Evolutionary conservation across 2,329 filamentous ascomycete genomes (phyloP).

Genomic region (Aureobasidium subglaciale): DNA sequence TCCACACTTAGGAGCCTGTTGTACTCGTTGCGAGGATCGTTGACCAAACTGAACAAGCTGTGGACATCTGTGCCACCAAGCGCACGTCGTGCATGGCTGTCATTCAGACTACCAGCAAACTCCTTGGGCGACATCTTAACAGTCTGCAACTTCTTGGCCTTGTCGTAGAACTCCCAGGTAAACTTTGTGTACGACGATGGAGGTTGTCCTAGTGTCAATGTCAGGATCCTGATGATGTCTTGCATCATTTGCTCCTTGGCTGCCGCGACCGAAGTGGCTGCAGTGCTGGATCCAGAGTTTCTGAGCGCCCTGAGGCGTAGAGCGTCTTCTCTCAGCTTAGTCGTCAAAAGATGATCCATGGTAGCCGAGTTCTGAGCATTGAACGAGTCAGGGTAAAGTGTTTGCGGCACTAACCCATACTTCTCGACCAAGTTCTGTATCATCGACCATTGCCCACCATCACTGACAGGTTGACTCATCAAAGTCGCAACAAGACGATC

Average conservation of each 20-base stretch:
- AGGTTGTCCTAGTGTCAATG: conserved; percentile 72
- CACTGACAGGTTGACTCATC: conserved; percentile 60
- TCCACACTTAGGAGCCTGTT: conserved; percentile 67
- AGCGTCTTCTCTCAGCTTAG: conserved; percentile 79
- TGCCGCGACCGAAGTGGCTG: conserved; percentile 35
- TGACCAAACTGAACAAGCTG: conserved; percentile 70
- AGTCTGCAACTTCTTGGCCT: conserved; percentile 55
- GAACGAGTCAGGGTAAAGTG: conserved; percentile 73
- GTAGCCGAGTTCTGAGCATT: conserved; percentile 64
- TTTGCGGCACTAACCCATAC: conserved; percentile 75
- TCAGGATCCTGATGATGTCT: conserved; percentile 75
- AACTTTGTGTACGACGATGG: conserved; percentile 64
- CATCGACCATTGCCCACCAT: conserved; percentile 91
- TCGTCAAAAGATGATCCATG: conserved; percentile 70
- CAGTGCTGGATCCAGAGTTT: conserved; percentile 28
- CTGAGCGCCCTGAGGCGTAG: conserved; percentile 60
- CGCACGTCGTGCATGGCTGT: conserved; percentile 50
- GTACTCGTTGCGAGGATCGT: conserved; percentile 75
- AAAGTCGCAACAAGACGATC: conserved; percentile 65
- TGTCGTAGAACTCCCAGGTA: conserved; percentile 72
- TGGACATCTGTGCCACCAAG: conserved; percentile 55
- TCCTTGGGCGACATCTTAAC: conserved; percentile 59
- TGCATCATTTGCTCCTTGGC: conserved; percentile 69
- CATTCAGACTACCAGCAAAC: conserved; percentile 64
- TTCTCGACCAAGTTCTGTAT: conserved; percentile 77